These are phyloP conservation scores for Cladophialophora chaetospira DNA, from an alignment of 2,329 filamentous ascomycete species.

Conservation along the genomic window DNA sequence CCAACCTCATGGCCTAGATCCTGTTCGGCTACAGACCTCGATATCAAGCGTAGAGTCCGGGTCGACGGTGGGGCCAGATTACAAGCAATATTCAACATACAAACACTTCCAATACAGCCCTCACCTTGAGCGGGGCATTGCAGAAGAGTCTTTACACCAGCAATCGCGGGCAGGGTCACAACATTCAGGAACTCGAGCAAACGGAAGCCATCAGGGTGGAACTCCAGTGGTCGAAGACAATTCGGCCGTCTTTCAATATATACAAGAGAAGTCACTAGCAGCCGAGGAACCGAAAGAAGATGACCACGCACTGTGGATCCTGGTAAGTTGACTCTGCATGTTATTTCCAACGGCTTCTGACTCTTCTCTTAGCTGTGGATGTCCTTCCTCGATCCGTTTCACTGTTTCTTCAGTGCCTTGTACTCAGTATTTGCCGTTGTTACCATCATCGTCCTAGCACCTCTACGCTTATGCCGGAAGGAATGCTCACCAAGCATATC, in stretches of 20 bases:
- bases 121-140: conserved; percentile 15
- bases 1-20: conserved; percentile 14
- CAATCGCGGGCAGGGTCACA: conserved; percentile 18
- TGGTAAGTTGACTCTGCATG: conserved; percentile 36
- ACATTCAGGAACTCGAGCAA: conserved; percentile 3
- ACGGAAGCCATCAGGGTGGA: conserved; percentile 9
- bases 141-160: conserved; percentile 10
- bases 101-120: conserved; percentile 24
- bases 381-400: conserved; percentile 52
- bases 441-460: conserved; percentile 54
- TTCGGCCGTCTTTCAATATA: conserved; percentile 27
- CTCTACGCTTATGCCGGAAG: conserved; percentile 56
- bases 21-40: conserved; percentile 25
- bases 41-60: conserved; percentile 31
- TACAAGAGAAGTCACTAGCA: conserved; percentile 30
- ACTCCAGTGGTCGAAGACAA: conserved; percentile 28
- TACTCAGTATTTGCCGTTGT: conserved; percentile 58
- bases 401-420: conserved; percentile 56
- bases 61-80: conserved; percentile 26
- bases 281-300: conserved; percentile 34
- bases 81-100: conserved; percentile 21
- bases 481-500: conserved; percentile 41
- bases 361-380: conserved; percentile 35
- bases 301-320: conserved; percentile 49
- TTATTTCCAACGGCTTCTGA: not conserved